Base-by-base conservation (phyloP, 345 rosid genomes). In the Citrus cavaleriei region DNA sequence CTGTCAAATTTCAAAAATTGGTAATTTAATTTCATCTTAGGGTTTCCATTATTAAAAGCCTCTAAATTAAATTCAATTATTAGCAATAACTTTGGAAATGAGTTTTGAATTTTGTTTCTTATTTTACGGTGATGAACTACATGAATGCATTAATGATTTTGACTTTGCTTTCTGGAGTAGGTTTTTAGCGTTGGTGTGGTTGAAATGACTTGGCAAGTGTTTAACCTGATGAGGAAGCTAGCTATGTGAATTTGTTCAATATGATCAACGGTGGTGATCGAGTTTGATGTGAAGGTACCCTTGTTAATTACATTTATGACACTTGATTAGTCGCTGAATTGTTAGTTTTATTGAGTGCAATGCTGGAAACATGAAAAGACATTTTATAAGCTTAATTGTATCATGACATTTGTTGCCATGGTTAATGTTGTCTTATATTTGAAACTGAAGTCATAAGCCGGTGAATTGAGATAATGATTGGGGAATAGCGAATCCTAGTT, bases 261-360 rank as follows among this genome's bases (percentile, higher is more conserved):
- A 58, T 62, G 66, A 78, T 63, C 77, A 77, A 62, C 74, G 19
- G 57, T 37, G 46, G 57, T 21, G 55, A 70, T 30, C 12, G 51
- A 40, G 19, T 75, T 73, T 79, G 77, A 79, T 71, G 72, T 68
- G 58, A 78, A 85, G 84, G 84, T 83, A 72, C n/a, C 27, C 1
- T 73, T 66, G 24, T 22, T 16, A 27, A 54, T 61, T 21, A 13
- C 70, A 25, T 63, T 28, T 55, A 27, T 22, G 8, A 54, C 7
- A 8, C n/a, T 4, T 70, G 21, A 12, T 16, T 46, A 27, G 58
- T 21, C 1, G 21, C 14, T 24, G 59, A 27, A 51, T 27, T 70
- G 19, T 70, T 27, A 46, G 22, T 69, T 69, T n/a, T 49, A 46
- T 18, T 25, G 22, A 22, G 72, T 24, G 72, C 28, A 42, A 40